Base-by-base conservation (phyloP, 1,139 yeast genomes). In the Saccharomycopsis hybrid region DNA sequence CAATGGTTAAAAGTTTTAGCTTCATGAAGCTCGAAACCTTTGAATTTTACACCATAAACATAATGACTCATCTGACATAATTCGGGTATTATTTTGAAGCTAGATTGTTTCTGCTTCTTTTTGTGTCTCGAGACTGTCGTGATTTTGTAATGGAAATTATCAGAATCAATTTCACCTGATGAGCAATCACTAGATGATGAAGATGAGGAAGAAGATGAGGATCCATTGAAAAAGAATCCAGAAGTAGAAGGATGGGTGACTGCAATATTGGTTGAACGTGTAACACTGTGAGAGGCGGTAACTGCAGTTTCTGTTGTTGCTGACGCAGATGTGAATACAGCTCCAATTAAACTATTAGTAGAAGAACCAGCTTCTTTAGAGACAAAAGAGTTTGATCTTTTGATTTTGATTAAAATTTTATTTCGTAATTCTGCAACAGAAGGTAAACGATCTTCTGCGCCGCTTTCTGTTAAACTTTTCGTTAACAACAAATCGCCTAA, bases 1-100 rank as follows among this genome's bases (percentile, higher is more conserved):
- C 90, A 80, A 64, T 90, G 97, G 57, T 85, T 85, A 52, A 67
- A 70, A 0, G 86, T 76, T 60, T 89, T 88, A 0, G 96, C 86
- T 58, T 85, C 95, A 0, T 96, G 95, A 37, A 87, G 68, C 7
- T 28, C 32, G 60, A 89, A 88, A 62, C 88, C 88, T 31, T 86
- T 71, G 62, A 85, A 90, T 60, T 84, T 87, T 37, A 80, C 62
- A 0, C 97, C 97, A 56, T 81, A 79, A 51, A 82, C 56, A 65
- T 85, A 78, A 53, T 88, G 72, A 31, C 87, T 83, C 58, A 90
- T 65, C 1, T 65, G 71, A 45, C 86, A 76, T 7, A 92, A 65
- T 46, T 76, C 81, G 1, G 73, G 70, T 1, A 70, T 61, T 4
- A 81, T 69, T 47, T 66, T 67, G n/a, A 64, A 59, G 24, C 60